Base-by-base conservation (phyloP, 2,329 filamentous ascomycete genomes). In the Phyllosticta capitalensis region DNA sequence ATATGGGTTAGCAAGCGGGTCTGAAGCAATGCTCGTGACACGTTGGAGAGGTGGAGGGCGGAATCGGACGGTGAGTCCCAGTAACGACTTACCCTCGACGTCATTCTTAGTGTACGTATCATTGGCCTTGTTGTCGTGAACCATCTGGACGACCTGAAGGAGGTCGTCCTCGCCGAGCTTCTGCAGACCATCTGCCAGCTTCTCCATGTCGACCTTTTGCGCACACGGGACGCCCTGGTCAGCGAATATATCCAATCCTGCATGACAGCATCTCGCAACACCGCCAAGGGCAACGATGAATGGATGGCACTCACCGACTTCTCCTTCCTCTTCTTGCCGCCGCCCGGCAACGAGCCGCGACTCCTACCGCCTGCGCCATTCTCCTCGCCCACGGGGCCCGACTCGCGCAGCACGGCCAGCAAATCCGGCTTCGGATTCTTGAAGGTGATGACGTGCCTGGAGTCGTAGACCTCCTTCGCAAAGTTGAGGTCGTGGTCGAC, bases 21-120 rank as follows among this genome's bases (percentile, higher is more conserved):
- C 24, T 17, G 14, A 20, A 19, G n/a, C 2, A 30, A n/a, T 20
- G 24, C 24, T 1, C 14, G 12, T 28, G 10, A 12, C 9, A 21
- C 50, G 50, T 5, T 22, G 6, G 19, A 17, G n/a, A 3, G 19
- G 38, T n/a, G n/a, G 59, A 62, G 26, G 60, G 51, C 9, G 49
- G 52, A 9, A 19, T 26, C 24, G 24, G 7, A 26, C 24, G 24
- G 7, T 7, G 3, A 3, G 24, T 26, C 24, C 7, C 24, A 30
- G n/a, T n/a, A n/a, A 52, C 22, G 57, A 82, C 87, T 77, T 78
- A 95, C 90, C 88, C 69, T 99, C 94, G 61, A 96, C 84, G 74
- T 99, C 95, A 68, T 96, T 97, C 78, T 95, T 92, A 55, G 92
- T 95, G 76, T 96, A 97, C 1, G 92, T 96, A 64, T 96, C 91